These are phyloP conservation scores for Barnettozyma pratensis DNA, from an alignment of 805 yeast genomes.

Conservation along the genomic window DNA sequence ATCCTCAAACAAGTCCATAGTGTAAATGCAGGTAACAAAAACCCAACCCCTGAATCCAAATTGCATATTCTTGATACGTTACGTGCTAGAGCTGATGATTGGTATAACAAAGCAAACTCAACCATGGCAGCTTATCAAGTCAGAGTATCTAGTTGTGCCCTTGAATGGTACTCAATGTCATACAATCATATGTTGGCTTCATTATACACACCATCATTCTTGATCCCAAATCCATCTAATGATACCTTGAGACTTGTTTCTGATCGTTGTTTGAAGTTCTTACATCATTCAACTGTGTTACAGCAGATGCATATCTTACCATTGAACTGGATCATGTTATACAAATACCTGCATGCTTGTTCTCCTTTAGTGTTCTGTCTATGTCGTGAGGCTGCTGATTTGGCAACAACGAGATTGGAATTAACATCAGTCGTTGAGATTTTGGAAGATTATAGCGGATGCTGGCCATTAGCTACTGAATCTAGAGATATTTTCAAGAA, in stretches of 20 bases:
- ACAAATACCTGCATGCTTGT: constrained; percentile 42
- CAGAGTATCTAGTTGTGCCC: constrained; percentile 6
- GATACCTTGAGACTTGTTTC: constrained; percentile 36
- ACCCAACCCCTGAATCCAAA: constrained; percentile 8
- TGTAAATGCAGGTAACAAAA: constrained; percentile 30
- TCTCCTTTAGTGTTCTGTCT: constrained; percentile 42
- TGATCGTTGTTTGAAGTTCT: constrained; percentile 37
- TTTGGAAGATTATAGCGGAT: constrained; percentile 38
- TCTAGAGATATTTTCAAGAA: constrained; percentile 40
- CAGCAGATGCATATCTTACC: constrained; percentile 41
- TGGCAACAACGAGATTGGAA: constrained; percentile 40
- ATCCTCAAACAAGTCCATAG: constrained; percentile 43
- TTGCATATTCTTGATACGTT: constrained; percentile 4
- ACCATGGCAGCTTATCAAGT: constrained; percentile 1
- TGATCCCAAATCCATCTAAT: constrained; percentile 38
- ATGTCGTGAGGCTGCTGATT: constrained; percentile 42
- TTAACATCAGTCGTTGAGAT: constrained; percentile 42
- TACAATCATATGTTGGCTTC: constrained; percentile 40
- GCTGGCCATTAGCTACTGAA: constrained; percentile 42
- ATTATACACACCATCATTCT: constrained; percentile 43
- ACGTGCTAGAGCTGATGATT: constrained; percentile 28
- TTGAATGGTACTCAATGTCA: constrained; percentile 33
- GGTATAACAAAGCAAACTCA: constrained; percentile 24
- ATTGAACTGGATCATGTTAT: constrained; percentile 44
- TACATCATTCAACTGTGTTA: constrained; percentile 37